These are phyloP conservation scores for Zymoseptoria tritici DNA, from an alignment of 2,329 filamentous ascomycete genomes.

Conservation along the genomic window DNA sequence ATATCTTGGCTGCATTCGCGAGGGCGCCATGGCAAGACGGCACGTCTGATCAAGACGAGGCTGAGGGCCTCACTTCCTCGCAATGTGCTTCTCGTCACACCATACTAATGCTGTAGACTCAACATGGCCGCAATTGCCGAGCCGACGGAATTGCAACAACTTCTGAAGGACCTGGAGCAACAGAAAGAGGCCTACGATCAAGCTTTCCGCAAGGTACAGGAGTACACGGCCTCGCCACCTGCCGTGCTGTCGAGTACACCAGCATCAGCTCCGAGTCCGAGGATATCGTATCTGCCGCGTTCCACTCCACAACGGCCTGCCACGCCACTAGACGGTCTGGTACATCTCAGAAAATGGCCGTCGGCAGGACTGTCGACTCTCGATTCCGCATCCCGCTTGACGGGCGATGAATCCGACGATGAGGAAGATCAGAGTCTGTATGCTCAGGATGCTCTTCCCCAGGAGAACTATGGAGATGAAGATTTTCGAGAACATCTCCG, in stretches of 20 bases:
- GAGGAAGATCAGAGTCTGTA: constrained; percentile 34
- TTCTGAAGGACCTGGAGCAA: not conserved
- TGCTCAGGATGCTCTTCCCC: constrained; percentile 35
- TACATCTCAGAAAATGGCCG: not conserved
- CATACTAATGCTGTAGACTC: not conserved
- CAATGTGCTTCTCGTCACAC: not conserved
- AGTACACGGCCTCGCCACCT: not conserved
- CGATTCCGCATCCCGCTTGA: constrained; percentile 14
- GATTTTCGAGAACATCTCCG: constrained; percentile 40
- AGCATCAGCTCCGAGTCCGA: not conserved
- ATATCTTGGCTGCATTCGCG: not conserved
- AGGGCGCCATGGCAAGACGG: not conserved
- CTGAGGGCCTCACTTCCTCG: not conserved
- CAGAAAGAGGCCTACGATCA: not conserved
- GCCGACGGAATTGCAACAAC: not conserved
- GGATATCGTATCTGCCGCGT: not conserved
- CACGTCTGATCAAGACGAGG: not conserved
- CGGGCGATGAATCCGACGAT: constrained; percentile 31
- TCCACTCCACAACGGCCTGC: not conserved
- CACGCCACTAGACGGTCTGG: not conserved
- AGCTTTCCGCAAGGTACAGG: not conserved
- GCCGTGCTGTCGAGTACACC: not conserved
- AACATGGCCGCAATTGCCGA: not conserved
- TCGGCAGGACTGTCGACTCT: constrained; percentile 9
- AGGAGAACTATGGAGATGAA: constrained; percentile 37